Conservation (phyloP, 768 basidiomycete species). For the Mycena albidolilacea region DNA sequence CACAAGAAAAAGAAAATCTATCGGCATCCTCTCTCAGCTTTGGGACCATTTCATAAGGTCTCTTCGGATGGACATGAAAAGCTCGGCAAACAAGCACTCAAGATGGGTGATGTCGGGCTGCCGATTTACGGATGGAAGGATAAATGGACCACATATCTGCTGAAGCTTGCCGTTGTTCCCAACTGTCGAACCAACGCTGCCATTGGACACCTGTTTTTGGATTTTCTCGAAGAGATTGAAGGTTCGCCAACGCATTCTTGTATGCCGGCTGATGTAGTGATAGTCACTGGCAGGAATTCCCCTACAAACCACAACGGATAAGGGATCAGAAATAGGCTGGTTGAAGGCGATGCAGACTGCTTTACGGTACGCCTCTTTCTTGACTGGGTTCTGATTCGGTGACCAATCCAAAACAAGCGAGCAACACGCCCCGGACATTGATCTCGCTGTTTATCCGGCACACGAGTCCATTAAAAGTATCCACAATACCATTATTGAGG, state of each 20-base stretch:
- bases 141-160: background rate
- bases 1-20: background rate
- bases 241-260: constrained; percentile 2
- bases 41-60: background rate
- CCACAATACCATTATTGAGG: constrained; percentile 39
- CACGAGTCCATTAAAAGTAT: constrained; percentile 31
- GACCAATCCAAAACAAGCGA: background rate
- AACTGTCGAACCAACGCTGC: constrained; percentile 36
- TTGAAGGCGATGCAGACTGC: background rate
- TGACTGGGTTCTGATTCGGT: background rate
- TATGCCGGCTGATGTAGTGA: background rate
- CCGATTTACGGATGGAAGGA: background rate
- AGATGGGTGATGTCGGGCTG: too few species aligned
- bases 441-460: constrained; percentile 15
- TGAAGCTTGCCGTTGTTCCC: constrained; percentile 37
- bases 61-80: background rate
- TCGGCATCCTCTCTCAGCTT: background rate
- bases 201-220: constrained; percentile 40
- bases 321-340: constrained; percentile 14
- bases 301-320: background rate
- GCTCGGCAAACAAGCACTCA: too few species aligned
- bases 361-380: background rate
- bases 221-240: constrained; percentile 35
- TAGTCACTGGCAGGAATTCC: background rate
- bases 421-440: constrained; percentile 1